Evolutionary conservation across 768 basidiomycete genomes (phyloP), one percentile per base, ranked within the genome.

Genomic region (Rhizopogon rudus): DNA sequence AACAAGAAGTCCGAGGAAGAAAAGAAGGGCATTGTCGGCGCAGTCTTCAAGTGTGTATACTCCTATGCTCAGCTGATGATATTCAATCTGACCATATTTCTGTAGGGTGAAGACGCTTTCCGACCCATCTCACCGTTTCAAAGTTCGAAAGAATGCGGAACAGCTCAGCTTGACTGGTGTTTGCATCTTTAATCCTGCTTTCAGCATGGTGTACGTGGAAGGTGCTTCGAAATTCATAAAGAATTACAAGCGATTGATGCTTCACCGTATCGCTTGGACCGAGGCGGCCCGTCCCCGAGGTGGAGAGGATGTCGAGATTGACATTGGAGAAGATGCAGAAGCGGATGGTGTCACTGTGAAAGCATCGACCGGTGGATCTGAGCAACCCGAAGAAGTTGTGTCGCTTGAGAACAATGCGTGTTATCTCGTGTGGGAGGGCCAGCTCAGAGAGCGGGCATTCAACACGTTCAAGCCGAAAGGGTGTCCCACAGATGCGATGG

Each of bases 121-220:
- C n/a, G 94, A 98, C 67, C 93, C 89, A 1, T 79, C 91, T 10
- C 97, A 99, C 63, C 87, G 91, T 57, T 98, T 93, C 79, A 99
- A 98, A 76, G 91, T 98, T 51, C 86, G 91, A 56, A 94, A 91
- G 77, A 98, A 98, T 63, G 97, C 97, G 1, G 91, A 96, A 65
- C 93, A 97, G 67, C 78, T 88, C 67, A 85, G 83, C 57, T 77
- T 98, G 13, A 87, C 91, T 0, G 97, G 97, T 9, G 74, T 95
- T 37, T 93, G 91, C 65, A 87, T 97, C 65, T 93, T 93, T 81
- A 85, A 95, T 66, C 88, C 93, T 0, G 73, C 80, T 31, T 98
- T 98, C 77, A 87, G 81, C 63, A 80, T 98, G 76, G 84, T 99
- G 45, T 90, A 96, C 61, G 91, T 97, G 55, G 97, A 99, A 68